Base-by-base conservation (phyloP, 2,329 filamentous ascomycete genomes). In the Pyricularia sp. region DNA sequence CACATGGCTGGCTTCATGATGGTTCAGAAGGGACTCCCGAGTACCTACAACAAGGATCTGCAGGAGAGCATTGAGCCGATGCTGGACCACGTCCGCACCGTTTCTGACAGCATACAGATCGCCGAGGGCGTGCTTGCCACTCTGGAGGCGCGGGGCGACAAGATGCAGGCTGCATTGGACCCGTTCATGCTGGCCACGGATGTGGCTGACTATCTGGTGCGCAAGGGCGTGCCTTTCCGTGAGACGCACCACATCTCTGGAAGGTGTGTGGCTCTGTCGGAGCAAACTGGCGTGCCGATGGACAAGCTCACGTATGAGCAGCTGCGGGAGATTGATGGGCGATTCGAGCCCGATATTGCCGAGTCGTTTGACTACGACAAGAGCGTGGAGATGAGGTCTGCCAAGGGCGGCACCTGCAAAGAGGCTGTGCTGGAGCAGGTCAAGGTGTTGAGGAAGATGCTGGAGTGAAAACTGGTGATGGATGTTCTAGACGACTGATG, bases 1-100 rank as follows among this genome's bases (percentile, higher is more conserved):
- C 90, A 93, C 72, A 91, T 94, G 88, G 86, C 90, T 5, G 92
- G 92, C 55, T 80, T 95, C 72, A 92, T 92, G 85, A 89, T 89
- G 81, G 92, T 88, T 55, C 84, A 81, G 68, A 86, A 86, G 77
- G 90, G 90, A 69, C 86, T 95, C 31, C 91, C 92, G 1, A 91
- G 86, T 63, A 93, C 91, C 3, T 96, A 96, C 83, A 94, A 96
- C 83, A 97, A 96, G 80, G 92, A 97, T 78, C 80, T 96, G n/a
- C 92, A 97, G 79, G 93, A 97, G 80, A 90, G 88, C 70, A 89
- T 92, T 71, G 91, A 96, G 83, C 90, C 91, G n/a, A 88, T 97
- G 80, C 86, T 97, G 66, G 92, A 96, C 78, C 87, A 90, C 77
- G 86, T 94, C 79, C 92, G 93, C 84, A 94, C 92, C 6, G 85